Conservation (phyloP, 768 basidiomycete genomes). For the Hypholoma fasciculare region DNA sequence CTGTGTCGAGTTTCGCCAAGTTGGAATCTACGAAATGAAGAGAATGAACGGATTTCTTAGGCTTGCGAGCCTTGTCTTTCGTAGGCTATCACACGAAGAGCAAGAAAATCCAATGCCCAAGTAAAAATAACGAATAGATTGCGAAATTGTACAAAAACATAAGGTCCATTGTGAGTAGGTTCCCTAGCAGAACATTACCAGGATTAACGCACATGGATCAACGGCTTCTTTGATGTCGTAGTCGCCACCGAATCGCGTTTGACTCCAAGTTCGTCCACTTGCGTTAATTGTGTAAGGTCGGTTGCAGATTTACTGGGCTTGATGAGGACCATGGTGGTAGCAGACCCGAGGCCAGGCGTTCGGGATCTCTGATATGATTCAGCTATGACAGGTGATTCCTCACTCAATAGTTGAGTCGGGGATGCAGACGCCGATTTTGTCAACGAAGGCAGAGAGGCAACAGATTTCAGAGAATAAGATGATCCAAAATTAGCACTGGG, state of each 20-base stretch:
- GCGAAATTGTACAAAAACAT: constrained; percentile 26
- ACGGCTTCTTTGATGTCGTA: constrained; percentile 57
- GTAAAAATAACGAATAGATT: constrained; percentile 24
- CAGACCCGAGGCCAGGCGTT: constrained; percentile 59
- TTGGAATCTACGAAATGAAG: not conserved
- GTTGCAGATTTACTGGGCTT: constrained; percentile 49
- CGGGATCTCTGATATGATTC: constrained; percentile 30
- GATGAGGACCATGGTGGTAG: constrained; percentile 73
- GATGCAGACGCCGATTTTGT: constrained; percentile 19
- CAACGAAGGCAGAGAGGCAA: constrained; percentile 42
- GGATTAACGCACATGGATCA: constrained; percentile 88
- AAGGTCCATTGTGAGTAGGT: constrained; percentile 44
- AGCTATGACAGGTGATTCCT: constrained; percentile 14
- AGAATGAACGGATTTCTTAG: constrained; percentile 39
- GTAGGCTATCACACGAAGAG: constrained; percentile 57
- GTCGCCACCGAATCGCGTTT: constrained; percentile 30
- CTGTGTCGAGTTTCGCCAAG: not conserved
- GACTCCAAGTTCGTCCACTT: constrained; percentile 50
- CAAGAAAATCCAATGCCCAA: constrained; percentile 24
- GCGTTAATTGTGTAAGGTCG: constrained; percentile 45
- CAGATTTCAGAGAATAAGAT: constrained; percentile 27
- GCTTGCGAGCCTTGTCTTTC: constrained; percentile 70
- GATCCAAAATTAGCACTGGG: not conserved
- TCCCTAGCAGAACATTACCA: constrained; percentile 52
- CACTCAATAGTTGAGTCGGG: constrained; percentile 15